Percentiles rank a stretch among this genome's conserved stretches.
phyloP scores from a whole-genome alignment of 1,139 yeast genomes.

The Scheffersomyces stambukii region DNA sequence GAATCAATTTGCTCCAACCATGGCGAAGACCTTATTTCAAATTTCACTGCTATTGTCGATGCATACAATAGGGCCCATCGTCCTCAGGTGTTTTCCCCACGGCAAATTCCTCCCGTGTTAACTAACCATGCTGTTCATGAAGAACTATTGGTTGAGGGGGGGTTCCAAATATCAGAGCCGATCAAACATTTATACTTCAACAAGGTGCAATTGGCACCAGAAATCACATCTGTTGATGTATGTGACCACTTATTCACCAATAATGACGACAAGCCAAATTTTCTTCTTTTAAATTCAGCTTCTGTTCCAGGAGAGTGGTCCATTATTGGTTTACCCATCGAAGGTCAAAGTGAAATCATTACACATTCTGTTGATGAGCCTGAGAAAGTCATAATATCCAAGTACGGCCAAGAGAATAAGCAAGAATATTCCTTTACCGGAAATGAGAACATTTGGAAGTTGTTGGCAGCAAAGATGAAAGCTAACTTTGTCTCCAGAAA shows the following conservation, averaged over 20 bases:
- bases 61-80: constrained; percentile 25
- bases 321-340: constrained; percentile 69
- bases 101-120: constrained; percentile 4
- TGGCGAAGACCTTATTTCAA: constrained; percentile 57
- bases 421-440: constrained; percentile 7
- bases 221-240: constrained; percentile 34
- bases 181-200: constrained; percentile 13
- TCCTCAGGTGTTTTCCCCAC: constrained; percentile 5
- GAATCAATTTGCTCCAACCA: constrained; percentile 81
- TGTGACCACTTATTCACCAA: constrained; percentile 40
- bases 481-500: constrained; percentile 19
- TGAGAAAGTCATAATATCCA: constrained; percentile 16
- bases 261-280: constrained; percentile 27
- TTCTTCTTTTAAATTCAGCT: constrained; percentile 68
- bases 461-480: constrained; percentile 20
- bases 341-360: constrained; percentile 49
- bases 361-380: constrained; percentile 57
- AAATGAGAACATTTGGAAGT: constrained; percentile 18
- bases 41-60: constrained; percentile 58
- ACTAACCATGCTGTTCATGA: constrained; percentile 12
- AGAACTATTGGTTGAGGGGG: constrained; percentile 9
- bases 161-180: too few species aligned
- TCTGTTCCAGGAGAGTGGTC: constrained; percentile 84
- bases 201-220: constrained; percentile 13
- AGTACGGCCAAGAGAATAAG: constrained; percentile 10